phyloP scores from a whole-genome alignment of 495 filamentous ascomycete species.

The Neurospora hispaniola region DNA sequence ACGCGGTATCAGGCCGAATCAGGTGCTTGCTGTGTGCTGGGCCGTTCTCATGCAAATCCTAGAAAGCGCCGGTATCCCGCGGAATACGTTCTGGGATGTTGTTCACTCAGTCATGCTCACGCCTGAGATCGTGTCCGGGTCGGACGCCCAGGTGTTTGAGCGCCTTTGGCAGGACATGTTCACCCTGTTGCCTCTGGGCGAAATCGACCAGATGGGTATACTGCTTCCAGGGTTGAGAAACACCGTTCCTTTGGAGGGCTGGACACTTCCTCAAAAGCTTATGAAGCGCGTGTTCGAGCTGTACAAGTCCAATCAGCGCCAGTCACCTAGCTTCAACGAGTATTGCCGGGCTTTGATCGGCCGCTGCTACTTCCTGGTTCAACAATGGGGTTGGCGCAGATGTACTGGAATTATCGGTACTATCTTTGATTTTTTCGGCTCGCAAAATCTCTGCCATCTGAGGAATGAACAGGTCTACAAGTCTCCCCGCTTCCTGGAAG shows the following conservation, averaged over 20 bases:
- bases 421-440: slow-evolving; percentile 87
- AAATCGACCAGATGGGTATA: slow-evolving; percentile 62
- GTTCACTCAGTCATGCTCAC: slow-evolving; percentile 36
- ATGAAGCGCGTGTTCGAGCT: slow-evolving; percentile 52
- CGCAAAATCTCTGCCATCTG: slow-evolving; percentile 60
- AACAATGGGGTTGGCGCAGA: slow-evolving; percentile 76
- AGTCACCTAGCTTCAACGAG: slow-evolving; percentile 59
- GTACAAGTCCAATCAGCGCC: slow-evolving; percentile 48
- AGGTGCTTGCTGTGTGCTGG: slow-evolving; percentile 51
- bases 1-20: slow-evolving; percentile 51
- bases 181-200: slow-evolving; percentile 60
- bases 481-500: slow-evolving; percentile 70
- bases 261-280: slow-evolving; percentile 57
- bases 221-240: slow-evolving; percentile 47
- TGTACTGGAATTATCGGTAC: slow-evolving; percentile 67
- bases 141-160: slow-evolving; percentile 53
- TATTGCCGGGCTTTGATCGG: slow-evolving; percentile 67
- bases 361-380: slow-evolving; percentile 69
- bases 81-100: slow-evolving; percentile 47
- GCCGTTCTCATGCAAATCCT: slow-evolving; percentile 55
- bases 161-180: slow-evolving; percentile 63
- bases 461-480: slow-evolving; percentile 64
- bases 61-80: slow-evolving; percentile 32
- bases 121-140: slow-evolving; percentile 17
- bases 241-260: slow-evolving; percentile 50